Evolutionary conservation across 2,329 filamentous ascomycete genomes (phyloP).

Genomic region (Dothideomycetes sp.): DNA sequence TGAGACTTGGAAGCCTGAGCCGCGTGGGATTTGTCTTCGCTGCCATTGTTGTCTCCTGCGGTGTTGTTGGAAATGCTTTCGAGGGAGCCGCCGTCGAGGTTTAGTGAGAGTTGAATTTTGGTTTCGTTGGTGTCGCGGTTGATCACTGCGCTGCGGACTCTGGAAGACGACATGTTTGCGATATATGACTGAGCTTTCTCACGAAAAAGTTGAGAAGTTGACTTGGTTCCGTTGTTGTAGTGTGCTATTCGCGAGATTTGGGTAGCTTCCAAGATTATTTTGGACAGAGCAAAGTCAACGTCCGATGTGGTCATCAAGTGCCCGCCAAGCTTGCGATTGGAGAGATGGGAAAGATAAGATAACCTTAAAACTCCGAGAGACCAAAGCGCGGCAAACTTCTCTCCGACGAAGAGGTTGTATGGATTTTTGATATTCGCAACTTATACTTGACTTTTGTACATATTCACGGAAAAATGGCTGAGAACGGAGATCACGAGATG

Average conservation of each 20-base stretch:
- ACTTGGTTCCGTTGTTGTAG: too few relatives aligned
- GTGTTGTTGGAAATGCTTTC: constrained; percentile 51
- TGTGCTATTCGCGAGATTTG: too few relatives aligned
- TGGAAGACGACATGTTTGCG: constrained; percentile 18
- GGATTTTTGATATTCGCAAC: too few relatives aligned
- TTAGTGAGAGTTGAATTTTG: constrained; percentile 86
- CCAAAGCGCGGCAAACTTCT: constrained; percentile 13
- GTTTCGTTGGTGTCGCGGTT: constrained; percentile 96
- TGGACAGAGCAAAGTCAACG: too few relatives aligned
- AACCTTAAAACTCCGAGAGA: neutral
- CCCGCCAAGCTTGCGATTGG: neutral
- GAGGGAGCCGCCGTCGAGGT: constrained; percentile 76
- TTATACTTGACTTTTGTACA: too few relatives aligned
- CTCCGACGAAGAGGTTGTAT: neutral
- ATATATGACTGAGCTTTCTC: neutral
- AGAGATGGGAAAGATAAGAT: constrained; percentile 3
- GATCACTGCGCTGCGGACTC: constrained; percentile 61
- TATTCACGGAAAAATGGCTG: constrained; percentile 8
- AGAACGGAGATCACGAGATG: constrained; percentile 24
- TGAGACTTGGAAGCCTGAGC: constrained; percentile 77
- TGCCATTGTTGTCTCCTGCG: constrained; percentile 32
- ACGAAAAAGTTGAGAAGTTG: too few relatives aligned
- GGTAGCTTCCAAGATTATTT: too few relatives aligned
- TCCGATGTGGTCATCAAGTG: constrained; percentile 1
- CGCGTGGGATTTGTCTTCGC: constrained; percentile 56